Evolutionary conservation across 2,329 filamentous ascomycete genomes (phyloP), one percentile per base, ranked within the genome.

Genomic region (Penicillium sp.): DNA sequence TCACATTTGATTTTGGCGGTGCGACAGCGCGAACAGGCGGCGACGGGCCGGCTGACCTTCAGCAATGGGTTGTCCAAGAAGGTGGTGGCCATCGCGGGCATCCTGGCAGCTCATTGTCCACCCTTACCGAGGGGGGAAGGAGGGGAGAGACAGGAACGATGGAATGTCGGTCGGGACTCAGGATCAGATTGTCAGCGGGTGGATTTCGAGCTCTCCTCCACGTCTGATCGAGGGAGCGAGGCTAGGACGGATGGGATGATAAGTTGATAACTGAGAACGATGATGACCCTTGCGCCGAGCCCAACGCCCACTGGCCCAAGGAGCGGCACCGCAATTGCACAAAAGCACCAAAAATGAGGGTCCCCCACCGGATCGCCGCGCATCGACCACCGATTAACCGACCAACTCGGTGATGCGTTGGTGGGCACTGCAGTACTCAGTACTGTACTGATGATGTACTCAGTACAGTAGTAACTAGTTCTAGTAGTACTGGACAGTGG

Each of bases 1-100:
- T 98, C 95, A 72, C 95, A 99, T 87, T 96, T 97, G 74, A 98
- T 92, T 80, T 99, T 99, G 55, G 94, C 93, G 62, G 89, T 86
- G 61, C 95, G 91, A 80, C 90, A 94, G 81, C 90, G 83, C 60
- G 90, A 90, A 74, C 90, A 94, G 25, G 90, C 90, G 56, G 90
- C 90, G 52, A 92, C 90, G 5, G 90, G 90, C 63, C 90, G 84
- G 71, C 89, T 92, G 63, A 94, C 90, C 69, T 78, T 78, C 39
- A 79, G 70, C 54, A 78, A 63, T 8, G 76, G 76, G 52, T 70
- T 73, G 58, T 78, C 75, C 61, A 78, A 65, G 63, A 76, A 75
- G n/a, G 67, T 70, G 37, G 70, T 67, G 57, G 69, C 67, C 35
- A 69, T 66, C 51, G 67, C 64, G 39, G 74, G 72, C 73, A 76